Percentiles rank a stretch among this genome's conserved stretches.
Evolutionary conservation across 176 grass and related monocot species (phyloP).

Genomic region (Chrysopogon serrulatus): DNA sequence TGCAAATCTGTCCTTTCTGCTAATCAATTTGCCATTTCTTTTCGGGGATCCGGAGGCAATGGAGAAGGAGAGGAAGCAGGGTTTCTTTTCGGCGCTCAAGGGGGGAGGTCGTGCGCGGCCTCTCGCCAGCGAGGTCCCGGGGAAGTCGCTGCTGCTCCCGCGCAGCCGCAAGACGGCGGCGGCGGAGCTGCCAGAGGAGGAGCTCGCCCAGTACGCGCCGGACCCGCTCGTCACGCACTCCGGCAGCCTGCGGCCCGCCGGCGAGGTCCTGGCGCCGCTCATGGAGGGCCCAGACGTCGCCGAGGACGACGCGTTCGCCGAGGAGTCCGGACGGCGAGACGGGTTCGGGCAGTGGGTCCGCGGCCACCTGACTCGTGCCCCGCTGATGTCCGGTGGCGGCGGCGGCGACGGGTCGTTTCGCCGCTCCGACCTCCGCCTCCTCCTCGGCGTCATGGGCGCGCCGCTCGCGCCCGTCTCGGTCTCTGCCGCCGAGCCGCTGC

Average conservation of each 20-base stretch:
- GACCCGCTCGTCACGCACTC: conserved; percentile 44
- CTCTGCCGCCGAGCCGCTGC: conserved; percentile 37
- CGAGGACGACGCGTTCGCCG: conserved; percentile 6
- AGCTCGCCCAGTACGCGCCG: conserved; percentile 9
- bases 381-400: conserved; percentile 33
- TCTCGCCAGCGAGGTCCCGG: conserved; percentile 60
- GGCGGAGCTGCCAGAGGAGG: conserved; percentile 2
- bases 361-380: conserved; percentile 50
- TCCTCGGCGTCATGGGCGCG: conserved; percentile 83
- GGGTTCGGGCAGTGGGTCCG: conserved; percentile 73
- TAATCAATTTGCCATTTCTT: neutral
- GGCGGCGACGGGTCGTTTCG: conserved; percentile 34
- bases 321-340: conserved; percentile 34
- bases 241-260: conserved; percentile 50
- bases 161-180: conserved; percentile 17
- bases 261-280: conserved; percentile 58
- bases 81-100: conserved; percentile 73
- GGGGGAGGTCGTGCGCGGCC: conserved; percentile 55
- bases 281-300: conserved; percentile 54
- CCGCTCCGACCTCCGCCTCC: conserved; percentile 63
- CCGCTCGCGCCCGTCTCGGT: conserved; percentile 55
- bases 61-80: conserved; percentile 71
- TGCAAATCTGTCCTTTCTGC: neutral
- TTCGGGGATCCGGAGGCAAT: neutral
- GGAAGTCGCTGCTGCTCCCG: conserved; percentile 36